Evolutionary conservation across 805 yeast genomes (phyloP), one percentile per base, ranked within the genome.

Genomic region (Ogataea minuta): DNA sequence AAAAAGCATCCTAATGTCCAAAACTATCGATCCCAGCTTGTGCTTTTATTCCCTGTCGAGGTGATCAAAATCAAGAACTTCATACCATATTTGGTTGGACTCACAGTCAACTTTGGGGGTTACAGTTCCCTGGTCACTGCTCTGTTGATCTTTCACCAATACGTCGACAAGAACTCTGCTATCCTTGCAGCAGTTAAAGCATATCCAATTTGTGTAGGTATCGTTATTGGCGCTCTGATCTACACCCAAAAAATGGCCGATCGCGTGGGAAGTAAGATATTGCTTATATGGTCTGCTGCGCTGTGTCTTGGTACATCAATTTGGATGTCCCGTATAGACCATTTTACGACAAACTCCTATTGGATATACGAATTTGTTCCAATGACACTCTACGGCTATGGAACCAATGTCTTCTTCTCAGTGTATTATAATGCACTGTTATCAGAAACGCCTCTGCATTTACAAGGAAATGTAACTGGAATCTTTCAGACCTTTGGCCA

Each of bases 101-200:
- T 40, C 11, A 31, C 50, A 2, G 13, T 33, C 11, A 28, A 38
- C 13, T 48, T 42, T 30, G 31, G 39, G 2, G 34, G 34, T 0
- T 53, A 27, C 24, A 32, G 45, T 3, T 31, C 38, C 21, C 9
- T 40, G 6, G 8, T 46, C n/a, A 31, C 35, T 7, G 23, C 26
- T 3, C 28, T 49, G 7, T 31, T 54, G 21, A 46, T 49, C 19
- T 53, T 45, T 28, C 51, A 51, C 12, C 55, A 63, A 25, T 63
- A 58, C 39, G 51, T 61, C n/a, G 60, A 61, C 3, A 39, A 41
- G 4, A 46, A 63, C 32, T 44, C 63, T 4, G 54, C 68, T 1
- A 37, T 71, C 5, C 33, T 66, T 3, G 55, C 72, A 1, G 65
- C 68, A 2, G 51, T 67, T 2, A 70, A 67, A 41, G 38, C 57